Conservation (phyloP, 306 rosid species). For the Lithocarpus polystachyus region DNA sequence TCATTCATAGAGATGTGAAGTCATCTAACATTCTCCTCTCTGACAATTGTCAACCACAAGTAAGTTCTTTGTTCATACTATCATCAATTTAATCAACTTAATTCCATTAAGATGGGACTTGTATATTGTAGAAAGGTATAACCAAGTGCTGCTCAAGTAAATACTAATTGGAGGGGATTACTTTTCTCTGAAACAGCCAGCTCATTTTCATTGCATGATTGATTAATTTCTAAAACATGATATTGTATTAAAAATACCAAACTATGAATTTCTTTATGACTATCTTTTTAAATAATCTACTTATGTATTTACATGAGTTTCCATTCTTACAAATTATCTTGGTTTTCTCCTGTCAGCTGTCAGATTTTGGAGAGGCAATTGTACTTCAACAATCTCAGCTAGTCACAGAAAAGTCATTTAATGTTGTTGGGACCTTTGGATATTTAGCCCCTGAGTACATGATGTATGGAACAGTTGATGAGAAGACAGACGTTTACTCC, state of each 20-base stretch:
- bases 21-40: conserved; percentile 51
- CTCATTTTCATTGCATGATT: no score
- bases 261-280: no score
- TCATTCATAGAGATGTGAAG: conserved; percentile 46
- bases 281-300: not conserved
- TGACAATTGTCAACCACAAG: conserved; percentile 33
- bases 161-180: no score
- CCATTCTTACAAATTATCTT: not conserved
- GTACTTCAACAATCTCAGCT: conserved; percentile 24
- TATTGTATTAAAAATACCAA: no score
- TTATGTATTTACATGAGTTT: not conserved
- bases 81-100: not conserved
- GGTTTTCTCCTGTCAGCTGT: conserved; percentile 20
- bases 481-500: conserved; percentile 50
- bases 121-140: no score
- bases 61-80: conserved; percentile 9
- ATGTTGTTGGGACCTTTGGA: conserved; percentile 44
- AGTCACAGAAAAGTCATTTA: conserved; percentile 6
- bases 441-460: conserved; percentile 45
- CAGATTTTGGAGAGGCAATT: conserved; percentile 48
- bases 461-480: conserved; percentile 47
- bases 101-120: no score
- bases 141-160: no score
- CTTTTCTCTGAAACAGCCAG: no score
- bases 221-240: not conserved